phyloP scores from a whole-genome alignment of 2,329 filamentous ascomycete genomes.

The Fusarium pseudograminearum region DNA sequence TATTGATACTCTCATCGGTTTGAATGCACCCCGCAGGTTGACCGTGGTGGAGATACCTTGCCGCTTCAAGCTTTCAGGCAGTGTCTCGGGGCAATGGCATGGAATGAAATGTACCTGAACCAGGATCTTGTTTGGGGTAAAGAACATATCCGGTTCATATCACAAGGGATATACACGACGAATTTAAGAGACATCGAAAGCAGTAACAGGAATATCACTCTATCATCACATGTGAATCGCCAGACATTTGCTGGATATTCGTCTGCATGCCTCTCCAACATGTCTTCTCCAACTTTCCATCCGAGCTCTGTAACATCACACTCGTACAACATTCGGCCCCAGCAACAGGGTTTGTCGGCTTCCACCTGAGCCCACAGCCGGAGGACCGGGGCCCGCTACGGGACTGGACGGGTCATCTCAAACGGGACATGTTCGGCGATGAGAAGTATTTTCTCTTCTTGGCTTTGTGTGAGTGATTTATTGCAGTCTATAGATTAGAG shows the following conservation, averaged over 20 bases:
- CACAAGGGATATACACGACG: slow-evolving; percentile 6
- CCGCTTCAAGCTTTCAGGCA: slow-evolving; percentile 12
- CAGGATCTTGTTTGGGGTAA: slow-evolving; percentile 25
- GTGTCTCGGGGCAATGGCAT: slow-evolving; percentile 23
- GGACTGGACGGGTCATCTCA: slow-evolving; percentile 30
- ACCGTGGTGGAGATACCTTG: slow-evolving; percentile 32
- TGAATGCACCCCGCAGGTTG: slow-evolving; percentile 43
- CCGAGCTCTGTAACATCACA: slow-evolving; percentile 7
- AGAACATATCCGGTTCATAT: slow-evolving; percentile 14
- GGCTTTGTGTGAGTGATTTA: neutral
- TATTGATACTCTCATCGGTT: slow-evolving; percentile 20
- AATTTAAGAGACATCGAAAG: no score
- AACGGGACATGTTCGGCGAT: slow-evolving; percentile 40
- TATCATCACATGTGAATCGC: neutral
- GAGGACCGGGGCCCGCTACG: slow-evolving; percentile 32
- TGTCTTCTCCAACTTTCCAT: slow-evolving; percentile 37
- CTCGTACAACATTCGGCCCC: slow-evolving; percentile 25
- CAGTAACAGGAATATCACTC: neutral
- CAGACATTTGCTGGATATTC: neutral
- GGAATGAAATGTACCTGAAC: slow-evolving; percentile 2
- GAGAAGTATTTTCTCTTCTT: slow-evolving; percentile 1
- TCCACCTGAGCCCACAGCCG: slow-evolving; percentile 36
- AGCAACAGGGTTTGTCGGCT: slow-evolving; percentile 37
- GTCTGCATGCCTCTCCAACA: slow-evolving; percentile 29
- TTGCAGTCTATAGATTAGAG: neutral